Base-by-base conservation (phyloP, 208 protist species). In the Crithidia sp. region DNA sequence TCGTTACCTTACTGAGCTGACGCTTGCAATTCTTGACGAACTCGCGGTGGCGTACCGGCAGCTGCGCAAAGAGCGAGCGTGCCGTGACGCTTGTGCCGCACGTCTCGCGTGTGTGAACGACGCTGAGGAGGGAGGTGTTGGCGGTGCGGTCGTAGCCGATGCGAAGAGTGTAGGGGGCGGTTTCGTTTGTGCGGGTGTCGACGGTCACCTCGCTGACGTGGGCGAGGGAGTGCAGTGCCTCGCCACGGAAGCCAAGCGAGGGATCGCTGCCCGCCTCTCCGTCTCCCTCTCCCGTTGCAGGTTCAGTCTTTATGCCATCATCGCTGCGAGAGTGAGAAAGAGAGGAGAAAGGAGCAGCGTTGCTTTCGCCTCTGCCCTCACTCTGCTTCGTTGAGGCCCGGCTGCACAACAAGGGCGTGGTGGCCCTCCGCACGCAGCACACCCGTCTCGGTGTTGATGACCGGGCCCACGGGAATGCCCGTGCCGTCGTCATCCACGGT, bases 221-320 rank as follows among this genome's bases (percentile, higher is more conserved):
- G 37, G 93, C 96, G 54, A 99, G 83, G 8, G 96, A 97, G 59
- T 96, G 92, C 37, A 99, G 82, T n/a, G 98, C 98, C 77, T 99
- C 98, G 2, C 98, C 98, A 19, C 98, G 85, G 76, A 99, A 99
- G 13, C 98, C 98, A 0, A 97, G 80, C 39, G 91, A 87, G 3
- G 74, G 71, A 55, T 83, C 78, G 47, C 54, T 37, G 44, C 52
- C 43, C 36, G 45, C 45, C 5, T 59, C 19, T 17, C 66, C 72
- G 7, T 52, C 67, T 7, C 56, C 77, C 14, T 49, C 28, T 2
- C 63, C 59, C 37, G 16, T 37, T 0, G 50, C 10, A 4, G 16
- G 52, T 39, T 9, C 14, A 57, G 62, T 45, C 9, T 39, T 37
- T 62, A 55, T 19, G n/a, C 44, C 57, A 36, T 16, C 10, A n/a